phyloP scores from a whole-genome alignment of 108 stramenopile species.

The Conticribra guillardii region DNA sequence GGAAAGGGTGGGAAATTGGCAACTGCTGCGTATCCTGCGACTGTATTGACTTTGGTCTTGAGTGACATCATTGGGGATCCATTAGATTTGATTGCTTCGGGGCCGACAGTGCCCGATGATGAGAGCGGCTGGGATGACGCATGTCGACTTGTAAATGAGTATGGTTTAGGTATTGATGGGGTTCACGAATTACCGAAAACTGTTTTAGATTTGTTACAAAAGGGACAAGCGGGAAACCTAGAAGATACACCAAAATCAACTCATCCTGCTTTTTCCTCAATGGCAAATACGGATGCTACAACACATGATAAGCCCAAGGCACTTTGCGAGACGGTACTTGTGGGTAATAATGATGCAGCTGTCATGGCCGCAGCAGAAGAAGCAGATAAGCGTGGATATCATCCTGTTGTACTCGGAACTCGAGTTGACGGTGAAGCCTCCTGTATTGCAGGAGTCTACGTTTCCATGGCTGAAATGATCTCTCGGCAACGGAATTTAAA shows the following conservation, averaged over 20 bases:
- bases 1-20: conserved; percentile 85
- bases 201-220: conserved; percentile 35
- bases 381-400: conserved; percentile 70
- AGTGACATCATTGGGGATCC: conserved; percentile 90
- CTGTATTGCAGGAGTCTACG: conserved; percentile 67
- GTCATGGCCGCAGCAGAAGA: conserved; percentile 72
- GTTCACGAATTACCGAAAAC: conserved; percentile 32
- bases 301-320: too few relatives aligned
- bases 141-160: conserved; percentile 56
- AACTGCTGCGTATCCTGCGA: conserved; percentile 58
- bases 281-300: conserved; percentile 2
- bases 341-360: conserved; percentile 83
- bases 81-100: conserved; percentile 86
- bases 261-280: conserved; percentile 55
- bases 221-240: conserved; percentile 38
- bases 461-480: conserved; percentile 75
- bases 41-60: conserved; percentile 65
- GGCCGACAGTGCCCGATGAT: conserved; percentile 83
- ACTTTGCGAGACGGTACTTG: conserved; percentile 59
- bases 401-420: conserved; percentile 79
- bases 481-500: conserved; percentile 38
- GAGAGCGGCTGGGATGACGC: conserved; percentile 63
- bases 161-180: conserved; percentile 51
- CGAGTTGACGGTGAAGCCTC: conserved; percentile 81
- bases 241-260: conserved; percentile 59